A percentile compares a stretch with the other conserved stretches of the same genome.
Conservation (phyloP, 768 basidiomycete species). For the Albatrellus ellisii region DNA sequence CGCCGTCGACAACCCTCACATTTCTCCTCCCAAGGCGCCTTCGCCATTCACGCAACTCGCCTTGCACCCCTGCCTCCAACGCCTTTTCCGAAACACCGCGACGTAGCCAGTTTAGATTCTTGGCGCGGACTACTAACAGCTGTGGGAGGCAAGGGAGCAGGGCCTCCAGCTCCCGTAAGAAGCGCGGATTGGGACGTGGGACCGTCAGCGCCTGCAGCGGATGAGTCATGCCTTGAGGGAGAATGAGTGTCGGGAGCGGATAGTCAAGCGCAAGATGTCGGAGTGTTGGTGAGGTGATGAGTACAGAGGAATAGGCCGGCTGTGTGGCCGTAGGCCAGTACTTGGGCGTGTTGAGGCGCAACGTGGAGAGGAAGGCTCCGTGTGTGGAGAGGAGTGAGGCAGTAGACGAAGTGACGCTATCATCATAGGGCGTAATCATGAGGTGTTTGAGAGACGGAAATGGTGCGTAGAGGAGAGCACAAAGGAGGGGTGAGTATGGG, state of each 20-base stretch:
- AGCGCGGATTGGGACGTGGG: conserved; percentile 54
- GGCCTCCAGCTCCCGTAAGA: conserved; percentile 41
- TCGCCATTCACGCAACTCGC: conserved; percentile 68
- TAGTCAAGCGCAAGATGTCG: conserved; percentile 62
- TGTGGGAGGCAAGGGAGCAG: conserved; percentile 43
- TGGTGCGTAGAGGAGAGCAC: conserved; percentile 40
- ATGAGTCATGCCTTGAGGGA: conserved; percentile 19
- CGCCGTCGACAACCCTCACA: conserved; percentile 54
- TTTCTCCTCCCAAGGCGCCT: conserved; percentile 42
- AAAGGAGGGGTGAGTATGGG: conserved; percentile 50
- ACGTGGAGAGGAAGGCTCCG: conserved; percentile 41
- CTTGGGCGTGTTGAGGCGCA: conserved; percentile 48
- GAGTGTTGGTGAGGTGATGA: conserved; percentile 39
- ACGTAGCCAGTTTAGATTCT: conserved; percentile 64
- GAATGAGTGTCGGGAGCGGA: conserved; percentile 42
- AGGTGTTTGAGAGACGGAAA: conserved; percentile 54
- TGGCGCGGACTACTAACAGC: conserved; percentile 41
- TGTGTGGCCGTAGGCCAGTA: conserved; percentile 46
- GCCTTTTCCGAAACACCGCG: conserved; percentile 53
- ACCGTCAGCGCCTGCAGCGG: conserved; percentile 57
- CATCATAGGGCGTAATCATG: conserved; percentile 63
- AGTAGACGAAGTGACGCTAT: conserved; percentile 38
- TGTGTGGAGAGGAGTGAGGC: conserved; percentile 49
- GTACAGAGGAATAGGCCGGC: conserved; percentile 31
- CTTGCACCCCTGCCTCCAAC: conserved; percentile 65